A percentile compares a stretch with the other conserved stretches of the same genome.
phyloP scores from a whole-genome alignment of 176 grass and related monocot genomes.

The Raddia guianensis region DNA sequence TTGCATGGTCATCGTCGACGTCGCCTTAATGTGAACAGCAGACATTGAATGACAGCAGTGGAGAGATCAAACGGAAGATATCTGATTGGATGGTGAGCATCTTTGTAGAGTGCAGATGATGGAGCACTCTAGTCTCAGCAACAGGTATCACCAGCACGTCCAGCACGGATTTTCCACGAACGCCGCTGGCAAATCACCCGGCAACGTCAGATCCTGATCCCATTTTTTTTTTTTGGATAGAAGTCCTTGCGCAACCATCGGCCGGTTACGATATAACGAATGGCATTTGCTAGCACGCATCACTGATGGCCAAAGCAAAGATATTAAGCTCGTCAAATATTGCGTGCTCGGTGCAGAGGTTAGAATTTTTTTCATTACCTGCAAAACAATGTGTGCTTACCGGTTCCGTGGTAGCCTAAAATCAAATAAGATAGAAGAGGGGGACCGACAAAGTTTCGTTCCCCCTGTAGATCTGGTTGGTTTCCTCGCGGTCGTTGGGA shows the following conservation, averaged over 20 bases:
- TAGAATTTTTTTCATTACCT: no score
- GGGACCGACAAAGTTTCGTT: no score
- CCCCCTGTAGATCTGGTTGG: no score
- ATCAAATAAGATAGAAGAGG: no score
- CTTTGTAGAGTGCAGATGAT: conserved; percentile 5
- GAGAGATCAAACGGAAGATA: conserved; percentile 4
- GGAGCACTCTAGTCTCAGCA: background rate
- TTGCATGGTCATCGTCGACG: background rate
- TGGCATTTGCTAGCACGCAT: background rate
- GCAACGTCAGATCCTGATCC: background rate
- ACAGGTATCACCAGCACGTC: background rate
- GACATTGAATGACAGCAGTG: background rate
- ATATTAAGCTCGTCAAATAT: no score
- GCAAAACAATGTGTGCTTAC: no score
- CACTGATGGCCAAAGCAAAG: conserved; percentile 12
- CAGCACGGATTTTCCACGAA: background rate
- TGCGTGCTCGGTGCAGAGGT: no score
- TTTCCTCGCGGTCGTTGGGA: no score
- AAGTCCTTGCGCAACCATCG: background rate
- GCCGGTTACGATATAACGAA: background rate
- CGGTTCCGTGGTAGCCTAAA: no score
- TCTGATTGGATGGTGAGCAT: conserved; percentile 8
- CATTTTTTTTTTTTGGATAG: background rate
- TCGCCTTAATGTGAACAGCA: conserved; percentile 4
- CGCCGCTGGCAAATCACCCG: background rate